A percentile compares a stretch with the other conserved stretches of the same genome.
Conservation (phyloP, 768 basidiomycete species). For the Collybia sordida region DNA sequence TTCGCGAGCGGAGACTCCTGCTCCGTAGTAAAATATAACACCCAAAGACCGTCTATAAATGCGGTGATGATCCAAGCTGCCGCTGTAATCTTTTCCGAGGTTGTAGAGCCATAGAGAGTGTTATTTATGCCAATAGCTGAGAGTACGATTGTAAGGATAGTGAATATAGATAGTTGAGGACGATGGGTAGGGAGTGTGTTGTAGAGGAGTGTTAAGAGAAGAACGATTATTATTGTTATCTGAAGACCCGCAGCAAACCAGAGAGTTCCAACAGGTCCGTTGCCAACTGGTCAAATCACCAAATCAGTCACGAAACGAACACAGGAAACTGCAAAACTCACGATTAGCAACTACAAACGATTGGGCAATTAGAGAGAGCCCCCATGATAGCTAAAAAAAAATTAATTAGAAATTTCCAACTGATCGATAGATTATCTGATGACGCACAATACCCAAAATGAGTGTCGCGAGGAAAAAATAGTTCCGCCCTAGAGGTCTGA, state of each 20-base stretch:
- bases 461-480: neutral
- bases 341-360: no score
- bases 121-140: constrained; percentile 1
- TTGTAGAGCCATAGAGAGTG: neutral
- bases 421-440: no score
- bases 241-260: constrained; percentile 1
- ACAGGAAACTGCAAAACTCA: no score
- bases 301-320: neutral
- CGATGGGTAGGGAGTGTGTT: neutral
- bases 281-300: neutral
- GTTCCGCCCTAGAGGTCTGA: neutral
- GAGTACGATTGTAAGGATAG: constrained; percentile 2
- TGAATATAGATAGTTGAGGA: neutral
- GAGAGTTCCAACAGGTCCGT: neutral
- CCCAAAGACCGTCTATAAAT: neutral
- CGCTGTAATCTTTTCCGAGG: neutral
- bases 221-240: neutral
- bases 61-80: constrained; percentile 1
- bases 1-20: no score
- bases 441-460: neutral
- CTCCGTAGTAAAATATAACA: neutral
- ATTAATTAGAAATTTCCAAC: no score
- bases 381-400: no score
- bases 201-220: neutral
- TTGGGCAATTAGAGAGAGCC: no score